A percentile compares a stretch with the other conserved stretches of the same genome.
These are phyloP conservation scores for Lentinus tigrinus DNA, from an alignment of 768 basidiomycete species.

Conservation along the genomic window DNA sequence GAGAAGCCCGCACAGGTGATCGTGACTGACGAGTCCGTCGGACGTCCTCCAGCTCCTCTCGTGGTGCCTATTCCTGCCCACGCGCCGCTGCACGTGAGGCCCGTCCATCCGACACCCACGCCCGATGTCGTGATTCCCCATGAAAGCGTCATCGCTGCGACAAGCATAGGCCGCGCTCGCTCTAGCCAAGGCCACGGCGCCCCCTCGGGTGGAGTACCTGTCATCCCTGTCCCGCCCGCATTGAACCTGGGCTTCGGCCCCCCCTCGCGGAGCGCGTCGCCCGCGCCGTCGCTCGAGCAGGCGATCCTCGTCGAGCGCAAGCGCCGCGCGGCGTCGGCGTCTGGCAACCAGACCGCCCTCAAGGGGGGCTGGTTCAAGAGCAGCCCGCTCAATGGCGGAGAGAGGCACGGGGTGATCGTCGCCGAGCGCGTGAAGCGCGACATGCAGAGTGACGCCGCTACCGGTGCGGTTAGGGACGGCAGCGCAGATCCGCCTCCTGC, in stretches of 20 bases:
- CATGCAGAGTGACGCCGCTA: background rate
- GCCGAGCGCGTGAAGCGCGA: conserved; percentile 45
- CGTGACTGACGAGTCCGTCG: background rate
- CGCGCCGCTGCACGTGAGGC: background rate
- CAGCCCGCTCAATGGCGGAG: conserved; percentile 54
- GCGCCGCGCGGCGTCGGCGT: conserved; percentile 40
- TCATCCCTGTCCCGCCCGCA: conserved; percentile 7
- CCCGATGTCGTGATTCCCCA: conserved; percentile 1
- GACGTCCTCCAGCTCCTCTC: background rate
- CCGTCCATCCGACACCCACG: background rate
- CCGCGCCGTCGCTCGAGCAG: conserved; percentile 66
- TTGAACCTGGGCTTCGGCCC: conserved; percentile 11
- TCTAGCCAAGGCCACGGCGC: background rate
- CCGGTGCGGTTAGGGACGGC: background rate
- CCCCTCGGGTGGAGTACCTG: background rate
- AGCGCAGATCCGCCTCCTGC: background rate
- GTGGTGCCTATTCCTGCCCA: background rate
- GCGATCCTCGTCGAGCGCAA: conserved; percentile 67
- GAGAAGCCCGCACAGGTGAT: background rate
- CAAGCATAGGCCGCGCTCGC: conserved; percentile 5
- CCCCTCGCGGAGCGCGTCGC: conserved; percentile 41
- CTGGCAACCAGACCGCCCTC: conserved; percentile 18
- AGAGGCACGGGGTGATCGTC: conserved; percentile 43
- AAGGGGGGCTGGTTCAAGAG: conserved; percentile 74
- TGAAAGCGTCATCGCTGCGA: background rate